Percentiles rank a stretch among this genome's conserved stretches.
phyloP scores from a whole-genome alignment of 1,139 yeast species.

The Yamadazyma oceani region DNA sequence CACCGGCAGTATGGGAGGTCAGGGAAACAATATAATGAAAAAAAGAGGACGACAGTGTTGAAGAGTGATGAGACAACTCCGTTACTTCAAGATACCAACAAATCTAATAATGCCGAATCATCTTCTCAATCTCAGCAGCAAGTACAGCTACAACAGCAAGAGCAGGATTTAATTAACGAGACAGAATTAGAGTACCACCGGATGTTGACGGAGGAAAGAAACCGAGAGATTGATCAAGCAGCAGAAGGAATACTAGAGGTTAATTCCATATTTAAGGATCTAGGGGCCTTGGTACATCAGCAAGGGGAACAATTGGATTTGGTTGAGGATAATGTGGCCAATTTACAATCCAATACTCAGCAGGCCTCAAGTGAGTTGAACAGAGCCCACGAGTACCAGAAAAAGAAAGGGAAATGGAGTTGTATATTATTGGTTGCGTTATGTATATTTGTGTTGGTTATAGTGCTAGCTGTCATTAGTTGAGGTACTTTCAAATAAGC shows the following conservation, averaged over 20 bases:
- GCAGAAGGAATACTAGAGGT: constrained; percentile 80
- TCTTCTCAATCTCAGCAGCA: constrained; percentile 26
- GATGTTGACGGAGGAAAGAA: constrained; percentile 68
- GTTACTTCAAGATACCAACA: constrained; percentile 17
- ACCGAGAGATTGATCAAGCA: constrained; percentile 68
- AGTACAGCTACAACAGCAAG: constrained; percentile 34
- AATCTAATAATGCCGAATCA: constrained; percentile 11
- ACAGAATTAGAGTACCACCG: constrained; percentile 77
- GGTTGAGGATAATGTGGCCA: constrained; percentile 74
- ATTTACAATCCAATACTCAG: constrained; percentile 64
- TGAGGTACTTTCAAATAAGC: constrained; percentile 11
- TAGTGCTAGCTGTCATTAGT: constrained; percentile 41
- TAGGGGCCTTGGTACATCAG: constrained; percentile 73
- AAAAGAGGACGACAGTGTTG: constrained; percentile 29
- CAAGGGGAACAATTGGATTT: constrained; percentile 86
- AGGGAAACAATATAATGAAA: constrained; percentile 31
- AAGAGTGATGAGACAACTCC: constrained; percentile 28
- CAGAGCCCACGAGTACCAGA: constrained; percentile 76
- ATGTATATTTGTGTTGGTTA: constrained; percentile 35
- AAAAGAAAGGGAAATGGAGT: constrained; percentile 69
- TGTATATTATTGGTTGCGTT: constrained; percentile 57
- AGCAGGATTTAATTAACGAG: constrained; percentile 44
- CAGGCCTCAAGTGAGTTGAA: constrained; percentile 68
- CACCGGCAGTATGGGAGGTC: constrained; percentile 36
- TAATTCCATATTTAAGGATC: constrained; percentile 78